Evolutionary conservation across 148 eudicot species (phyloP), one percentile per base, ranked within the genome.

Genomic region (Camellia lanceoleosa): DNA sequence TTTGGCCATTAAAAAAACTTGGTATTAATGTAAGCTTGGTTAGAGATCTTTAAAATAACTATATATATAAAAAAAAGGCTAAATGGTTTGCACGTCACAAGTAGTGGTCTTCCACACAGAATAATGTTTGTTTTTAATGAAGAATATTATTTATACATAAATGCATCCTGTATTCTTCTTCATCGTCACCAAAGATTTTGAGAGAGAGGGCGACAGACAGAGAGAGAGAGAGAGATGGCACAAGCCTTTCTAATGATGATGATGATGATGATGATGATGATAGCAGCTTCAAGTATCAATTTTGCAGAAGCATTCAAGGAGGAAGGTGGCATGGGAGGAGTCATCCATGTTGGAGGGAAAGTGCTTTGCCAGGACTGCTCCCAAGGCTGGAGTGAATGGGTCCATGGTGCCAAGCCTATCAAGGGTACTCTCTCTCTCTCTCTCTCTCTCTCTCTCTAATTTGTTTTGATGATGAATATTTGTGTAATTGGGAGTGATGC

Each of bases 321-420:
- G 59, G 87, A 84, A 70, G 47, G 41, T 38, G 72, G 38, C 38
- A 30, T 30, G 38, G 38, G 38, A 30, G 38, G 80, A n/a, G 85
- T 91, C 16, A 80, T 92, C 12, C 89, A 89, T 78, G 91, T 94
- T 23, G 86, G 89, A 55, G 98, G 98, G 12, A 86, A 88, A 67
- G 93, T 94, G 41, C 79, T 85, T 81, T 94, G 96, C 84, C 98
- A 92, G 73, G 96, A 94, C 68, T 92, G 98, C 82, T 76, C 87
- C 43, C 47, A 84, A 67, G 82, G 84, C 49, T 94, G 92, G 92
- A 87, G 86, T 65, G 91, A 88, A 76, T 94, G 96, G 96, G 87
- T 86, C 51, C 47, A 83, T 19, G 96, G 88, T 62, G 81, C 78
- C 64, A 88, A 79, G 38, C 94, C 94, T 63, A 88, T 92, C 81